These are phyloP conservation scores for Dendrobium nobile DNA, from an alignment of 106 monocot species.

Conservation along the genomic window DNA sequence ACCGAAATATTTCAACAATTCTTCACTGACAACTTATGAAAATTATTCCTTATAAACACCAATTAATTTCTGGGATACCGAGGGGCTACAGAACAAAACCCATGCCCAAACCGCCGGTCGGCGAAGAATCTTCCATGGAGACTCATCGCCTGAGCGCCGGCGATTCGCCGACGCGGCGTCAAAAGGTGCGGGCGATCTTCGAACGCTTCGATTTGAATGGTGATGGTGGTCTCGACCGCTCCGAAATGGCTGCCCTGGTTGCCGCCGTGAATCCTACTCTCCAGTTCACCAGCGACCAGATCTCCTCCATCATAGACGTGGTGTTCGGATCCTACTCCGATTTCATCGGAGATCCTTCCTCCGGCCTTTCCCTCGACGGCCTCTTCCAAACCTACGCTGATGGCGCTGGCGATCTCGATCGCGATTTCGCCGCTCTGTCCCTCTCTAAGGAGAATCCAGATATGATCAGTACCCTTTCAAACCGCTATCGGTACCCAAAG, in stretches of 20 bases:
- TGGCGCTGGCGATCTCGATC: conserved; percentile 27
- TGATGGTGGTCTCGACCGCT: conserved; percentile 30
- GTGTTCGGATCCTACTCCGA: conserved; percentile 31
- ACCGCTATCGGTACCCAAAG: not conserved
- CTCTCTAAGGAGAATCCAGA: not conserved
- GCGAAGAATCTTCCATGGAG: not conserved
- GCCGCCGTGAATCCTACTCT: conserved; percentile 23
- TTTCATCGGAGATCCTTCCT: conserved; percentile 6
- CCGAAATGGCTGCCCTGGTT: conserved; percentile 24
- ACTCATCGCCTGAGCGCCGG: not conserved
- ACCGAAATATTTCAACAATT: no score
- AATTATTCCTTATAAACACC: no score
- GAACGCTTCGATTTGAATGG: conserved; percentile 30
- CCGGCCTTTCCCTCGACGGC: conserved; percentile 22
- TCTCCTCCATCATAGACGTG: conserved; percentile 25
- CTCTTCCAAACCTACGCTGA: conserved; percentile 29
- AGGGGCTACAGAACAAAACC: no score
- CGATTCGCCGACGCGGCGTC: not conserved
- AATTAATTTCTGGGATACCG: no score
- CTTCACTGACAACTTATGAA: no score
- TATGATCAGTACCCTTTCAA: not conserved
- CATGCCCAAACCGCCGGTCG: not conserved
- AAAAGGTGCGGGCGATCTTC: conserved; percentile 30
- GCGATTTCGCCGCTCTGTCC: conserved; percentile 26
- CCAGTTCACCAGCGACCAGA: conserved; percentile 18